phyloP scores from a whole-genome alignment of 305 asterid species.

The Solanum chacoense region DNA sequence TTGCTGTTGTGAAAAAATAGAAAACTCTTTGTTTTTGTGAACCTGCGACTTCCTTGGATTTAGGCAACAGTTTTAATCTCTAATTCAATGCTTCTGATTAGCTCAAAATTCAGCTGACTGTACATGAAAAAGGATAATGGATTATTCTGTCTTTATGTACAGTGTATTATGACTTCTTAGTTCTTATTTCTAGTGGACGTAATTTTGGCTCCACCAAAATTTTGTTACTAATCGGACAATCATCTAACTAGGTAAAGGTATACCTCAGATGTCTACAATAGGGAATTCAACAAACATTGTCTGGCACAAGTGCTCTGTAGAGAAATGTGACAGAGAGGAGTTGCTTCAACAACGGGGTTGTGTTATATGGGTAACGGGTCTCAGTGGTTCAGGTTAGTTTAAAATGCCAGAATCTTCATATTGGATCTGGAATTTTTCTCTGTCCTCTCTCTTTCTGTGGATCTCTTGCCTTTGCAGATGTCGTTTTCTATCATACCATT shows the following conservation, averaged over 20 bases:
- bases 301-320: constrained; percentile 92
- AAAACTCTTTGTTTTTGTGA: background rate
- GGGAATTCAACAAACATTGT: constrained; percentile 76
- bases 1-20: background rate
- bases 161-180: background rate
- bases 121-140: background rate
- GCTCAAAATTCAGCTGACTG: background rate
- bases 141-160: background rate
- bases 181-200: background rate
- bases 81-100: background rate
- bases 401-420: background rate
- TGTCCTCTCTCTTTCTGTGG: background rate
- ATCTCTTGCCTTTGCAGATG: background rate
- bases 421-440: background rate
- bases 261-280: constrained; percentile 29
- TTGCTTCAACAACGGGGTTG: constrained; percentile 95
- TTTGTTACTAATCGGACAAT: background rate
- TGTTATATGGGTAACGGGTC: constrained; percentile 95
- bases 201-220: background rate
- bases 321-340: constrained; percentile 62
- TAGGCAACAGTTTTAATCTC: background rate
- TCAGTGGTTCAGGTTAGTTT: constrained; percentile 94
- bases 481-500: background rate
- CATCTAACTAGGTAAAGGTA: constrained; percentile 33
- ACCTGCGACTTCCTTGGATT: background rate